Conservation (phyloP, 345 rosid genomes). For the Arabidopsis arenosa region DNA sequence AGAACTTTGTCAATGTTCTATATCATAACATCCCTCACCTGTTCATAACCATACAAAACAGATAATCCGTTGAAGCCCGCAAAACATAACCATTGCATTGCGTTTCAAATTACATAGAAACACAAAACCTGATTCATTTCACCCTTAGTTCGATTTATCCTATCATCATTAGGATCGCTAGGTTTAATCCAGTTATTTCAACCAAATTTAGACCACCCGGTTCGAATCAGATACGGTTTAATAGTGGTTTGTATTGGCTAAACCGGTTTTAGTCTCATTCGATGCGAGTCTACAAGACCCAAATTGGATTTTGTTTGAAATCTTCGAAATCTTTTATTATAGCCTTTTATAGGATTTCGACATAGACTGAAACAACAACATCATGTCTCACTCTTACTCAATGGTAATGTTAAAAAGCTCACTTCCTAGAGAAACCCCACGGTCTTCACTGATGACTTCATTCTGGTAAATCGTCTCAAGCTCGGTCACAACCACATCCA, state of each 20-base stretch:
- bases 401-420: background rate
- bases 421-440: background rate
- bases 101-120: background rate
- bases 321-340: too few relatives aligned
- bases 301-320: too few relatives aligned
- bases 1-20: constrained; percentile 92
- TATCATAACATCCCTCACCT: constrained; percentile 88
- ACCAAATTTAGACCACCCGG: too few relatives aligned
- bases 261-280: too few relatives aligned
- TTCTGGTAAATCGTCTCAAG: background rate
- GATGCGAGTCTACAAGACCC: too few relatives aligned
- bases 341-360: too few relatives aligned
- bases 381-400: background rate
- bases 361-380: too few relatives aligned
- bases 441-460: too few relatives aligned
- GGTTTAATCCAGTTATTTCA: too few relatives aligned
- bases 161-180: constrained; percentile 71
- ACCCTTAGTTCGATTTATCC: constrained; percentile 81
- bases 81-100: background rate
- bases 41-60: constrained; percentile 1
- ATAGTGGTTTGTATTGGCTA: too few relatives aligned
- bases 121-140: constrained; percentile 79
- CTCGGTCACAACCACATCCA: background rate
- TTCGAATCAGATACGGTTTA: too few relatives aligned
- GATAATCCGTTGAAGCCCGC: background rate